These are phyloP conservation scores for Ambrosia trifida DNA, from an alignment of 129 eudicot species.

Conservation along the genomic window DNA sequence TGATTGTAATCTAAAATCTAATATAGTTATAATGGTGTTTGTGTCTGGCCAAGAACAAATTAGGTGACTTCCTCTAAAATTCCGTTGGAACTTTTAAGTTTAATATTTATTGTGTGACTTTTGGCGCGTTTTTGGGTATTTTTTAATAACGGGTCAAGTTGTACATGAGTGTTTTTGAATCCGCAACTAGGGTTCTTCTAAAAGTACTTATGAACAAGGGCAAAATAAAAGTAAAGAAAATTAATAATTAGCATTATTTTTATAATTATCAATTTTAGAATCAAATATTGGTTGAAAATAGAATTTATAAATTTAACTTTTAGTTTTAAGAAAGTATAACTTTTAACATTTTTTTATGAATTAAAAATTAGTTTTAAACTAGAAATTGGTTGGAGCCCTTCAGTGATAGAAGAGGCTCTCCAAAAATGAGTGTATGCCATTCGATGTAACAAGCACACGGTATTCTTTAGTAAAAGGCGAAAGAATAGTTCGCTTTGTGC, in stretches of 20 bases:
- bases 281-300: no score
- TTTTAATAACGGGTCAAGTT: background rate
- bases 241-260: no score
- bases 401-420: background rate
- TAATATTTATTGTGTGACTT: background rate
- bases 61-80: background rate
- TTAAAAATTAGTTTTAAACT: background rate
- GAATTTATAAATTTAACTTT: no score
- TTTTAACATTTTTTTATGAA: no score
- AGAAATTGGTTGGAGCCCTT: background rate
- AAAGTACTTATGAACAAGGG: no score
- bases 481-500: slow-evolving; percentile 87
- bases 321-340: no score
- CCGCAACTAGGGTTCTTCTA: no score
- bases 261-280: no score
- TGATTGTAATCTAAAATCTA: no score
- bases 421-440: slow-evolving; percentile 25
- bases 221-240: no score
- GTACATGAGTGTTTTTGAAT: background rate
- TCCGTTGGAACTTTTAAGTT: background rate
- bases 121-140: background rate
- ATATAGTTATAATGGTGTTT: background rate
- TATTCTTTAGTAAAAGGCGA: slow-evolving; percentile 98
- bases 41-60: background rate
- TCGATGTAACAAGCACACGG: slow-evolving; percentile 53